phyloP scores from a whole-genome alignment of 208 protist genomes.

The Leishmania amazonensis region DNA sequence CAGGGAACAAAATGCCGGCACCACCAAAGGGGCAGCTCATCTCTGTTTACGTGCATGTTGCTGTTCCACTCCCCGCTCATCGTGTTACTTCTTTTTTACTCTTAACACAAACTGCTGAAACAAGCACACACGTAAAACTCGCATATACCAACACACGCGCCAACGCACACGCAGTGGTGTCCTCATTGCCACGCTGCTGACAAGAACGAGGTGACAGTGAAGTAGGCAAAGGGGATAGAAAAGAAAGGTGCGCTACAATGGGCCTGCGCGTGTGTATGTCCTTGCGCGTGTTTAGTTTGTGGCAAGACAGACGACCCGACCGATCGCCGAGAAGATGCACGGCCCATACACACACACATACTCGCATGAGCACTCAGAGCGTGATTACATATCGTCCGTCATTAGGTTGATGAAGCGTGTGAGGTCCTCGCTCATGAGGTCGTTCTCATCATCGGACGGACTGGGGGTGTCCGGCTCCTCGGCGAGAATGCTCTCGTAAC shows the following conservation, averaged over 20 bases:
- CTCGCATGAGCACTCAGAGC: not conserved
- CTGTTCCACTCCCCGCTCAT: not conserved
- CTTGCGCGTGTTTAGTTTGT: not conserved
- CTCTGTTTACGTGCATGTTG: not conserved
- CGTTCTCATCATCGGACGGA: slow-evolving; percentile 56
- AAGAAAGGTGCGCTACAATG: not conserved
- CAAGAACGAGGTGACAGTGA: not conserved
- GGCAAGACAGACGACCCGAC: not conserved
- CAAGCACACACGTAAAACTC: not conserved
- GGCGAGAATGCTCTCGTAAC: slow-evolving; percentile 38
- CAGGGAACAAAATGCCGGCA: not conserved
- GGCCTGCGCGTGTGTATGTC: not conserved
- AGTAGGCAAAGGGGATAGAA: not conserved
- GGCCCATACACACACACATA: not conserved
- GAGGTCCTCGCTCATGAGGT: slow-evolving; percentile 61
- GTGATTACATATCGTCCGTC: slow-evolving; percentile 52
- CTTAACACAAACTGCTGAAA: slow-evolving; percentile 1
- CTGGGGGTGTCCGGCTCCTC: slow-evolving; percentile 54
- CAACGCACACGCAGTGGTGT: not conserved
- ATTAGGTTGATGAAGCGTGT: slow-evolving; percentile 58
- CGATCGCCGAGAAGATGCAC: not conserved
- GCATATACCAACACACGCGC: not conserved
- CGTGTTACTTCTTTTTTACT: not conserved
- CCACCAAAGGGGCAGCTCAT: not conserved
- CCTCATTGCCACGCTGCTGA: not conserved